Percentiles rank a stretch among this genome's conserved stretches.
Evolutionary conservation across 169 alveolate genomes (phyloP).

Genomic region (Perkinsus olseni): DNA sequence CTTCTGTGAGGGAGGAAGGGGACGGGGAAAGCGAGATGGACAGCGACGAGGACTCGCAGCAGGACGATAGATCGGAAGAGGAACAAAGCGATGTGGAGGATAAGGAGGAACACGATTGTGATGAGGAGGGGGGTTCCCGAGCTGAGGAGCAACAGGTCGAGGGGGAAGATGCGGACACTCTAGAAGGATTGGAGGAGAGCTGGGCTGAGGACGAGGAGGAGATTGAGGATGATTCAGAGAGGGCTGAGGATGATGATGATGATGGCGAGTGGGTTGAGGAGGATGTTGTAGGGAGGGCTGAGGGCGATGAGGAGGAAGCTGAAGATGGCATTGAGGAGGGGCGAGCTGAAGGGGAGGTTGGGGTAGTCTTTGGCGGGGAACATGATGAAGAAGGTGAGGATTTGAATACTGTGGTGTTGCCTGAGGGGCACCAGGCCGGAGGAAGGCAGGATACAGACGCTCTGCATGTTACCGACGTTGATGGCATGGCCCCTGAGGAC

Average conservation of each 20-base stretch:
- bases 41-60: neutral
- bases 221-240: neutral
- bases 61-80: neutral
- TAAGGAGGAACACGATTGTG: neutral
- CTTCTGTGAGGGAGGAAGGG: neutral
- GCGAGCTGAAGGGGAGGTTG: neutral
- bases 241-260: neutral
- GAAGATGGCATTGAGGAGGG: neutral
- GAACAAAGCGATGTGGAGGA: neutral
- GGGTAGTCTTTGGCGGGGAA: neutral
- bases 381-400: neutral
- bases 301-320: neutral
- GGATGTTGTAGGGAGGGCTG: neutral
- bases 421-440: no score
- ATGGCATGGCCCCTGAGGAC: no score
- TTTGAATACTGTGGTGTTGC: neutral
- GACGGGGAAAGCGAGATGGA: neutral
- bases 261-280: neutral
- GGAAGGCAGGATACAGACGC: no score
- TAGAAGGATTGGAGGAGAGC: neutral
- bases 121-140: neutral
- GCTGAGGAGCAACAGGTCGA: no score
- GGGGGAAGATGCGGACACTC: neutral
- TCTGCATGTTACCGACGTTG: no score
- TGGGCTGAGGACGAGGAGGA: no score